A percentile compares a stretch with the other conserved stretches of the same genome.
Conservation (phyloP, 192 early-diverging fungal genomes). For the Entophlyctis luteolus region DNA sequence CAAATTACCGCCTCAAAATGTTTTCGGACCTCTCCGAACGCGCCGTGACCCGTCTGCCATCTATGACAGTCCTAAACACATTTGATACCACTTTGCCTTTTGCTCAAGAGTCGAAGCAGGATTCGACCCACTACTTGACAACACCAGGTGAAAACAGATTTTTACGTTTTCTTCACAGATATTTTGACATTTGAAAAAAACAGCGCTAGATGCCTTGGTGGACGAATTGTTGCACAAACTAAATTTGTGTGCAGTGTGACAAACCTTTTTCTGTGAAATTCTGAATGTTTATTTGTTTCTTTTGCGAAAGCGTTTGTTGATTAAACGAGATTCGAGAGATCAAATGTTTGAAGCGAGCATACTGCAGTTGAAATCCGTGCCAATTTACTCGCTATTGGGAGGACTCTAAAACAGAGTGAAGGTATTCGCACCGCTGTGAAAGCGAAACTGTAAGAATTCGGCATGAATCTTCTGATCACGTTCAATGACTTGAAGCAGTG, state of each 20-base stretch:
- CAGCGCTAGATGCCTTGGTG: constrained; percentile 10
- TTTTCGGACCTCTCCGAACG: constrained; percentile 1
- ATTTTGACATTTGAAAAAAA: neutral
- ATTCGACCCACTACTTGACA: neutral
- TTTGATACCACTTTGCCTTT: neutral
- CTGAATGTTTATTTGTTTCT: no score
- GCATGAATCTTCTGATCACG: no score
- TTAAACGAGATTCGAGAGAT: no score
- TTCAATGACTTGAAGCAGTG: no score
- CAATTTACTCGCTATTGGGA: no score
- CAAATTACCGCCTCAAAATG: constrained; percentile 12
- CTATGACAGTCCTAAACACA: neutral
- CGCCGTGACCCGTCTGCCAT: neutral
- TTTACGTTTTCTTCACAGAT: neutral
- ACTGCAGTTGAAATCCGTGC: no score
- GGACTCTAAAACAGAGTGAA: no score
- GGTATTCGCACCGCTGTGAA: no score
- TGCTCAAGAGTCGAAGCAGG: neutral
- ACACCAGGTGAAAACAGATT: neutral
- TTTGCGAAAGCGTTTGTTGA: no score
- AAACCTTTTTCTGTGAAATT: no score
- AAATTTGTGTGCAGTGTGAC: constrained; percentile 17
- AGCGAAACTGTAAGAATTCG: no score
- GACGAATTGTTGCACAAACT: constrained; percentile 20
- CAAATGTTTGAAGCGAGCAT: no score